Evolutionary conservation across 768 basidiomycete genomes (phyloP), one percentile per base, ranked within the genome.

Genomic region (Calocybe gangraenosa): DNA sequence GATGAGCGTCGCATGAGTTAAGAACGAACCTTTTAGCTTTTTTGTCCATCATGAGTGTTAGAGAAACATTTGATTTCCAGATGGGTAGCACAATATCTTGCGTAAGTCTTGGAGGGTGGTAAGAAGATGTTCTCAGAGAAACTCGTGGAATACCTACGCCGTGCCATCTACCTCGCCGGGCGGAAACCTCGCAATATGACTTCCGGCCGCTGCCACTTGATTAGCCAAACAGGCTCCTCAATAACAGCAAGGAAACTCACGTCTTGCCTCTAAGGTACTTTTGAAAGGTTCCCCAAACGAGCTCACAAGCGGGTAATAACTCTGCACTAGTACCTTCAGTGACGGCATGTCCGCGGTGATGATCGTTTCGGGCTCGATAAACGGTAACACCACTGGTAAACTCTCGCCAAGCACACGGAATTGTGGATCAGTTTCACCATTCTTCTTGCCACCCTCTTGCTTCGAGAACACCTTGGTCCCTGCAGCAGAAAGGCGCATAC

Each of bases 21-120:
- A 10, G 13, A 23, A 61, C 70, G 9, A 35, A 92, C 94, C 87
- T 91, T 67, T 98, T 98, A 19, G 92, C 90, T 58, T 88, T 88
- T 65, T 98, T 99, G 66, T 98, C 93, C 43, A 96, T 82, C 92
- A 98, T 92, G 47, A 98, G 71, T 0, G 86, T 81, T 42, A 95
- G 61, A 0, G 92, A 95, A 10, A 82, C 80, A 47, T 84, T 85
- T 2, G 92, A 92, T 66, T 90, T 93, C 96, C 95, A 98, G 41
- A 98, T 76, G 0, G 96, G 95, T n/a, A 97, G 67, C n/a, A 86
- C 64, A 19, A 98, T 72, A 41, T 92, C 84, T 53, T 89, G 81
- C n/a, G 76, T 69, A 28, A 92, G 69, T 4, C 87, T 92, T 42
- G 5, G 44, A 15, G 18, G 42, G 9, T 40, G 51, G 42, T 55